Percentiles rank a stretch among this genome's conserved stretches.
Evolutionary conservation across 2,329 filamentous ascomycete genomes (phyloP).

Genomic region (Sclerotinia sclerotiorum): DNA sequence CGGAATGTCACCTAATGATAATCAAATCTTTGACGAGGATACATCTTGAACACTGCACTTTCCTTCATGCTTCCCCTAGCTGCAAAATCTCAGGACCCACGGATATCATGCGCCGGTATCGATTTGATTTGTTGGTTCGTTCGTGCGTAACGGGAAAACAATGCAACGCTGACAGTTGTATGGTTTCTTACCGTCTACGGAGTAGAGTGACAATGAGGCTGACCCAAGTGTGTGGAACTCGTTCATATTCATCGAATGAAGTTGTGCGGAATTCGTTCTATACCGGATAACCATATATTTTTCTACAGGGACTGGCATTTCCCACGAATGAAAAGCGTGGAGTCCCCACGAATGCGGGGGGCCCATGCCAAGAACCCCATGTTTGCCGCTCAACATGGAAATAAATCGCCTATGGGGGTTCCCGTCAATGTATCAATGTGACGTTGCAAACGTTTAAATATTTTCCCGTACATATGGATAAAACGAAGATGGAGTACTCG

Average conservation of each 20-base stretch:
- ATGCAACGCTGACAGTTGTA: background rate
- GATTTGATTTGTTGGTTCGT: too few species aligned
- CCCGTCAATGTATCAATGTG: background rate
- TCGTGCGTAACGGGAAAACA: too few species aligned
- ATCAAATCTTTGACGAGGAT: background rate
- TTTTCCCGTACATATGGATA: background rate
- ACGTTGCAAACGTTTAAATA: background rate
- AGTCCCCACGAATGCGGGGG: background rate
- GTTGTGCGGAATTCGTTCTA: background rate
- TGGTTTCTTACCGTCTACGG: background rate
- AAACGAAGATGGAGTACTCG: background rate
- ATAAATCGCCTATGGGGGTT: background rate
- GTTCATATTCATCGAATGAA: conserved; percentile 2
- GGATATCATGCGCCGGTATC: too few species aligned
- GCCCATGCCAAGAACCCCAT: background rate
- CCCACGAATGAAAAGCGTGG: conserved; percentile 7
- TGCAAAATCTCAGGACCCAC: background rate
- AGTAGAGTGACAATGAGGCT: too few species aligned
- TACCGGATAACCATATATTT: background rate
- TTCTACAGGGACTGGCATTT: background rate
- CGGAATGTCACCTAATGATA: background rate
- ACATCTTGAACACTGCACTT: background rate
- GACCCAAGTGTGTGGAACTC: too few species aligned
- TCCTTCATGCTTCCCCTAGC: background rate
- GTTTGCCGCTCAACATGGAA: background rate